phyloP scores from a whole-genome alignment of 2,329 filamentous ascomycete genomes.

The Sclerotinia minor region DNA sequence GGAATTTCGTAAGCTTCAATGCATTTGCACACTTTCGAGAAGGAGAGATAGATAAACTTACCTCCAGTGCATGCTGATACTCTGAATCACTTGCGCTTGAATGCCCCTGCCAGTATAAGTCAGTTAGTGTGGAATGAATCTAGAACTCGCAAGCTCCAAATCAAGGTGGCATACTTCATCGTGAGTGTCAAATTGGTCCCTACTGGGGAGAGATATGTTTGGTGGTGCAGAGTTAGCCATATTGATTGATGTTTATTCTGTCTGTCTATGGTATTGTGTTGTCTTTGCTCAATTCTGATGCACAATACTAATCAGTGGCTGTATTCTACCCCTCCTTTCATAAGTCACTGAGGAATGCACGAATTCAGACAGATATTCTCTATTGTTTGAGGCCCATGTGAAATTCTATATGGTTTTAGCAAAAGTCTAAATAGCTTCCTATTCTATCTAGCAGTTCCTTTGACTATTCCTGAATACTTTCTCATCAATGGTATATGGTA shows the following conservation, averaged over 20 bases:
- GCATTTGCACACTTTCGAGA: not conserved
- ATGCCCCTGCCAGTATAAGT: slow-evolving; percentile 27
- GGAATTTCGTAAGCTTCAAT: slow-evolving; percentile 1
- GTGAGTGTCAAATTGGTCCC: slow-evolving; percentile 17
- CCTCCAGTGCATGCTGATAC: slow-evolving; percentile 47
- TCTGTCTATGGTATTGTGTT: not conserved
- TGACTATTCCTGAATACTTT: not conserved
- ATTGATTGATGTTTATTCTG: not conserved
- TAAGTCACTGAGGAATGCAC: not conserved
- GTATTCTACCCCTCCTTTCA: not conserved
- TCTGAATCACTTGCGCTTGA: slow-evolving; percentile 41
- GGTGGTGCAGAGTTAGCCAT: slow-evolving; percentile 4
- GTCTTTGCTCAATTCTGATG: not conserved
- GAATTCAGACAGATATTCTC: not conserved
- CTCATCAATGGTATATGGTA: not conserved
- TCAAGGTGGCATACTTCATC: slow-evolving; percentile 22
- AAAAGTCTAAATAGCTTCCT: not conserved
- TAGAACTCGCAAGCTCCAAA: not conserved
- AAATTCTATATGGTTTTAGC: slow-evolving; percentile 4
- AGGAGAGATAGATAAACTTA: slow-evolving; percentile 38
- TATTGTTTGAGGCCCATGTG: not conserved
- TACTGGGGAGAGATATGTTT: slow-evolving; percentile 12
- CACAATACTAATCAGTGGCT: not conserved
- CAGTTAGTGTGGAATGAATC: not conserved
- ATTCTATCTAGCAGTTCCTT: not conserved